Percentiles rank a stretch among this genome's conserved stretches.
Evolutionary conservation across 2,329 filamentous ascomycete species (phyloP).

Genomic region (Zymoseptoria brevis): DNA sequence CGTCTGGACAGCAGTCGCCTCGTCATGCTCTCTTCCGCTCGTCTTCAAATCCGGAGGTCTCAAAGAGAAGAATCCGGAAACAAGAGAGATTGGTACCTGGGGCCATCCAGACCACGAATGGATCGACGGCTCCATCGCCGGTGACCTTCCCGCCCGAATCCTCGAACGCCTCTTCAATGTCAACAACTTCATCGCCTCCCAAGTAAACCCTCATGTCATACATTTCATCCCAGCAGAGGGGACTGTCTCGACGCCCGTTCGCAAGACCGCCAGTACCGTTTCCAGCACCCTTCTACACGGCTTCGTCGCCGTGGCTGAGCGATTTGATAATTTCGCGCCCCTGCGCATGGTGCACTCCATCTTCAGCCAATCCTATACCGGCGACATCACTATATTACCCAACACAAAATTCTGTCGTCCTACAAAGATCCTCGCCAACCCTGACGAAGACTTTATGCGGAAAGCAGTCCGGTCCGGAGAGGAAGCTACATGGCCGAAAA

Average conservation of each 20-base stretch:
- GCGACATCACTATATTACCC: constrained; percentile 89
- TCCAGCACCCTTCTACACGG: constrained; percentile 10
- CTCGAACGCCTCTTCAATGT: constrained; percentile 95
- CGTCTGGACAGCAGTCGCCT: constrained; percentile 94
- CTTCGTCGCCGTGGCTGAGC: constrained; percentile 12
- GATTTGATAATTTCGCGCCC: constrained; percentile 8
- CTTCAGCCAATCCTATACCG: constrained; percentile 83
- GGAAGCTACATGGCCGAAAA: constrained; percentile 82
- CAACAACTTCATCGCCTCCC: constrained; percentile 95
- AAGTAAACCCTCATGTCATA: constrained; percentile 90
- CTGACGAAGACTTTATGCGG: constrained; percentile 78
- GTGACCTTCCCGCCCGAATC: constrained; percentile 83
- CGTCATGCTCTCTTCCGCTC: constrained; percentile 85
- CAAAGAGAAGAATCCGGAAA: constrained; percentile 75
- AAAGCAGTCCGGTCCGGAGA: constrained; percentile 70
- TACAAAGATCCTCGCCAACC: constrained; percentile 71
- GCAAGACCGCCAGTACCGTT: constrained; percentile 11
- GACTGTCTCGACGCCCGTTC: constrained; percentile 32
- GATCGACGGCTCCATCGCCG: constrained; percentile 93
- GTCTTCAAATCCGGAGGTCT: constrained; percentile 74
- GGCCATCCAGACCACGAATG: constrained; percentile 76
- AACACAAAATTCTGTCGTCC: constrained; percentile 68
- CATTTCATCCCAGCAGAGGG: constrained; percentile 76
- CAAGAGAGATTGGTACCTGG: constrained; percentile 67
- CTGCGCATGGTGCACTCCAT: constrained; percentile 56